Conservation (phyloP, 352 stramenopile species). For the Pythium aristosporum region DNA sequence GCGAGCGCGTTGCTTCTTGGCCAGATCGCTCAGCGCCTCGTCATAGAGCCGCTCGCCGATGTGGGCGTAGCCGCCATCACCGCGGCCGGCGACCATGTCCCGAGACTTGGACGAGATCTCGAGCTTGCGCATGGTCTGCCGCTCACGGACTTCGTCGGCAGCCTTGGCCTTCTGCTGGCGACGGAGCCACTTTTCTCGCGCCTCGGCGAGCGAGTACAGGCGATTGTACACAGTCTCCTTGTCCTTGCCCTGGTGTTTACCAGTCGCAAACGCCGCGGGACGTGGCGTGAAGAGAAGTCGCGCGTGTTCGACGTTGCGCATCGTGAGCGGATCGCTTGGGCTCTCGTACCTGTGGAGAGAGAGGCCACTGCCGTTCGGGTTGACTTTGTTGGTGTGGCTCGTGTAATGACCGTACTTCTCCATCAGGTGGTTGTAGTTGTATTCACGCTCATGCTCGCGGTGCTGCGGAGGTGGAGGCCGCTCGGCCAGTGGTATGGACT, state of each 20-base stretch:
- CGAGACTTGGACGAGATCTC: slow-evolving; percentile 66
- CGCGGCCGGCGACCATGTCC: slow-evolving; percentile 52
- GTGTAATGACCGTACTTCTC: slow-evolving; percentile 77
- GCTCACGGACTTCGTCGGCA: slow-evolving; percentile 45
- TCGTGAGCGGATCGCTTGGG: slow-evolving; percentile 29
- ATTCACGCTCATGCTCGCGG: slow-evolving; percentile 55
- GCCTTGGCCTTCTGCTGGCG: slow-evolving; percentile 69
- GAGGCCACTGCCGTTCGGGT: slow-evolving; percentile 18
- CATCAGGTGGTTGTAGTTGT: slow-evolving; percentile 71
- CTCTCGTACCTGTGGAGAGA: background rate
- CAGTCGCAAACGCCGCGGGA: slow-evolving; percentile 15
- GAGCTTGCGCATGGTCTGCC: slow-evolving; percentile 38
- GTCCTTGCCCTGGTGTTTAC: slow-evolving; percentile 27
- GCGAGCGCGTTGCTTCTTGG: slow-evolving; percentile 54
- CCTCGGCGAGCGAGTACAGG: slow-evolving; percentile 66
- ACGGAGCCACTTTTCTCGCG: slow-evolving; percentile 73
- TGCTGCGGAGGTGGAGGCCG: background rate
- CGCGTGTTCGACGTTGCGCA: slow-evolving; percentile 40
- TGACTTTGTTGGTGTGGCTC: slow-evolving; percentile 61
- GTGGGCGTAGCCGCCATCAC: slow-evolving; percentile 51
- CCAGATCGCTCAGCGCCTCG: slow-evolving; percentile 64
- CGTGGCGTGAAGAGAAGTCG: slow-evolving; percentile 21
- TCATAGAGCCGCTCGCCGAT: slow-evolving; percentile 74
- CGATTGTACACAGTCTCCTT: slow-evolving; percentile 53
- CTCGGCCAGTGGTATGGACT: background rate